phyloP scores from a whole-genome alignment of 2,329 filamentous ascomycete genomes.

The Colletotrichum cuscutae region DNA sequence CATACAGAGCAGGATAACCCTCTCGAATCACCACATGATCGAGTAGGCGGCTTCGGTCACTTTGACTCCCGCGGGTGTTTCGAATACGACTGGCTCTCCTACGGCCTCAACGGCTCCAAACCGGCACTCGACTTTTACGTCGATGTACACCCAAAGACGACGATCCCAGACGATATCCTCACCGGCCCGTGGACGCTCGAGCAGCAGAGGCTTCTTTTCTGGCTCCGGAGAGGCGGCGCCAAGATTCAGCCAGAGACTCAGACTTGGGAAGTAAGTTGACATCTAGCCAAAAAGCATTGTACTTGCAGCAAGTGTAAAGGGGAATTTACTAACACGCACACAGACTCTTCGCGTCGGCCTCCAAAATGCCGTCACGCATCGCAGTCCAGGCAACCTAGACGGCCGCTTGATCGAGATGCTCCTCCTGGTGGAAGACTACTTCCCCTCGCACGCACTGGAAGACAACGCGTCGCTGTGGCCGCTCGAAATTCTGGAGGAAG shows the following conservation, averaged over 20 bases:
- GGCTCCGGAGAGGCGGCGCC: constrained; percentile 54
- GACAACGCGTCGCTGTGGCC: constrained; percentile 20
- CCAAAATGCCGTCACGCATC: constrained; percentile 28
- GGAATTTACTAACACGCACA: constrained; percentile 22
- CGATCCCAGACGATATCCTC: constrained; percentile 53
- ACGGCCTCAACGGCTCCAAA: constrained; percentile 24
- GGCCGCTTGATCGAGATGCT: constrained; percentile 27
- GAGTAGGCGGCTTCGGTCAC: constrained; percentile 39
- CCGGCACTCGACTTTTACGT: constrained; percentile 33
- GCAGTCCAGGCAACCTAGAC: constrained; percentile 20
- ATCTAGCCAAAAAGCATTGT: not conserved
- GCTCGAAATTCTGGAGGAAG: constrained; percentile 22
- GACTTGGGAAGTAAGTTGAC: constrained; percentile 50
- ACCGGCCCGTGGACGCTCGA: constrained; percentile 54
- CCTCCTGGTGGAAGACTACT: constrained; percentile 23
- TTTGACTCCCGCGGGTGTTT: constrained; percentile 49
- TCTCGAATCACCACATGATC: constrained; percentile 34
- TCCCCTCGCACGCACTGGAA: not conserved
- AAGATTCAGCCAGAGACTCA: constrained; percentile 41
- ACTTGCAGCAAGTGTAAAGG: constrained; percentile 36
- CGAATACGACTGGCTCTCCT: constrained; percentile 46
- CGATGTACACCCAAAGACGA: constrained; percentile 51
- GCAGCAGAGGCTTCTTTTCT: constrained; percentile 54
- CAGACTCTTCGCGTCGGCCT: constrained; percentile 24
- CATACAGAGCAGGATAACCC: constrained; percentile 33